Conservation (phyloP, 352 stramenopile species). For the Pythium aquatile region DNA sequence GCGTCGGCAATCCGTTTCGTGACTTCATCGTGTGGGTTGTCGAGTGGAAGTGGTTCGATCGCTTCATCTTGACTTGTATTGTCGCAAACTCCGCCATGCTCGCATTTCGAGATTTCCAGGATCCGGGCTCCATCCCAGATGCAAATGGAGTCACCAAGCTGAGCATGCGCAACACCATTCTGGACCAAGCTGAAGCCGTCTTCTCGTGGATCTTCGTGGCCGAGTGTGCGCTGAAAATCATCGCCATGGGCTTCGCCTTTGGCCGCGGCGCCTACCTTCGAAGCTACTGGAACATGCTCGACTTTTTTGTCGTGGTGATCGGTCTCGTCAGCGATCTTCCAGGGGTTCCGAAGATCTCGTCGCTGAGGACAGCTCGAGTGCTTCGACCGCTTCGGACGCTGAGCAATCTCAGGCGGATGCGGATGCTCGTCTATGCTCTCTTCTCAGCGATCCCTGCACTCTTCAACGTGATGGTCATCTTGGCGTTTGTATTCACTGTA, state of each 20-base stretch:
- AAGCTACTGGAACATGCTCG: conserved; percentile 81
- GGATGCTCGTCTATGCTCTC: conserved; percentile 55
- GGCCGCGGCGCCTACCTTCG: conserved; percentile 59
- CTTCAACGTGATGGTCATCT: conserved; percentile 68
- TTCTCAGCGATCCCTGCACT: conserved; percentile 53
- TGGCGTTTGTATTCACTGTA: conserved; percentile 65
- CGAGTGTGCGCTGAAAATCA: conserved; percentile 79
- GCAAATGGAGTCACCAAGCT: conserved; percentile 21
- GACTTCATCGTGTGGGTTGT: conserved; percentile 43
- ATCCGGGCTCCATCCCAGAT: conserved; percentile 35
- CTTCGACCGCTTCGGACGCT: conserved; percentile 65
- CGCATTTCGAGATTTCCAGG: conserved; percentile 54
- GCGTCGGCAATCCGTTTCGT: conserved; percentile 34
- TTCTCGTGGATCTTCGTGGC: conserved; percentile 68
- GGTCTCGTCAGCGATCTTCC: conserved; percentile 40
- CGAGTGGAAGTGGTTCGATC: conserved; percentile 71
- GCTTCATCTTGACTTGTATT: conserved; percentile 73
- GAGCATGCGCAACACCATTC: conserved; percentile 36
- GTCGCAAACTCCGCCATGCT: conserved; percentile 66
- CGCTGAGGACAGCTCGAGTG: conserved; percentile 40
- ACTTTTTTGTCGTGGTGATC: conserved; percentile 82
- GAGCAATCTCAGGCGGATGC: conserved; percentile 40
- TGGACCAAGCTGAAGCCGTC: conserved; percentile 38
- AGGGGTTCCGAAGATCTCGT: conserved; percentile 38
- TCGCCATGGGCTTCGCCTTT: conserved; percentile 65